Evolutionary conservation across 192 early-diverging fungal genomes (phyloP), one percentile per base, ranked within the genome.

Genomic region (Entomortierella lignicola): DNA sequence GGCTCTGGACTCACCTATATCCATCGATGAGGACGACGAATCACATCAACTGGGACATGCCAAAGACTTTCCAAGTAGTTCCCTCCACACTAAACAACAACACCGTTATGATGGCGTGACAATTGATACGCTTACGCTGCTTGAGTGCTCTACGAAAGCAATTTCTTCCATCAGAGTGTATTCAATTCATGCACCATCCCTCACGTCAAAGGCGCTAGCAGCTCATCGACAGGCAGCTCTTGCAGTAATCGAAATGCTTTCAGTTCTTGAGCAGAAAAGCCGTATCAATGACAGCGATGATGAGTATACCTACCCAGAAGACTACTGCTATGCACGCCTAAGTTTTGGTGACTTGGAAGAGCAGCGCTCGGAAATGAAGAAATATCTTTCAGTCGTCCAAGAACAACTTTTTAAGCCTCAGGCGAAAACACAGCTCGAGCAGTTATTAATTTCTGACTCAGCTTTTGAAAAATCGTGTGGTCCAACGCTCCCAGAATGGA

Each of bases 131-230:
- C 32, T 89, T 31, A 77, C 82, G 5, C 62, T 87, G 20, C 62
- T 89, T 0, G 72, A 85, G 20, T 77, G 85, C 8, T 83, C 83
- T 1, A 89, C 88, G 29, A 87, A 86, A 60, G 81, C 83, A 52
- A 61, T 89, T 2, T 68, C 82, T 23, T 82, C 84, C 8, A 83
- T 89, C 21, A 83, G 84, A 52, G 86, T 83, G 29, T 89, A 89
- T 70, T 81, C 84, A 12, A 66, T 86, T 61, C 62, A 87, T 66
- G 80, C 85, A 0, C 85, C 83, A 18, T 75, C 82, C 64, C 51
- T 89, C 30, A 56, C 84, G 31, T 39, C 72, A 11, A 60, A 51
- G 21, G 71, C 85, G 17, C 11, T 87, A 20, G 55, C 51, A 12
- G 70, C 80, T 47, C 77, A 87, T 55, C 69, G 88, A 41, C 75